Evolutionary conservation across 208 protist genomes (phyloP).

Genomic region (Trypanosoma theileri): DNA sequence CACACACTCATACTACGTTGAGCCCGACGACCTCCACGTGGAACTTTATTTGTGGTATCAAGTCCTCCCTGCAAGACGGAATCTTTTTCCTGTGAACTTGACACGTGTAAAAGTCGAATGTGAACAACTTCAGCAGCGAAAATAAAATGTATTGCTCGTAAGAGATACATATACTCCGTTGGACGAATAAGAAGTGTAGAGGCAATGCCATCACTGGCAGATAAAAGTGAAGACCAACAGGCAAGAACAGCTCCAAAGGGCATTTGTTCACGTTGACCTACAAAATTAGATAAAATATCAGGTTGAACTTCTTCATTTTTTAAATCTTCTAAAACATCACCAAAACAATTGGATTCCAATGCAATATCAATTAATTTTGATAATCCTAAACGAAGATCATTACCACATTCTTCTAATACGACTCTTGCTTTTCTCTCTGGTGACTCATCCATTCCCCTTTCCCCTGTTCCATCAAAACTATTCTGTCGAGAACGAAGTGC

Average conservation of each 20-base stretch:
- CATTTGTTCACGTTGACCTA: conserved; percentile 53
- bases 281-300: conserved; percentile 57
- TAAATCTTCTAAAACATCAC: conserved; percentile 27
- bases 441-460: neutral
- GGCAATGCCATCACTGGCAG: conserved; percentile 55
- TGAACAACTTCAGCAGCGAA: conserved; percentile 47
- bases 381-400: conserved; percentile 43
- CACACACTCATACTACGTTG: conserved; percentile 29
- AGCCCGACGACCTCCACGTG: neutral
- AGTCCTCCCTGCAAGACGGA: neutral
- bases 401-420: conserved; percentile 44
- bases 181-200: conserved; percentile 39
- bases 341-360: conserved; percentile 42
- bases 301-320: conserved; percentile 31
- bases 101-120: conserved; percentile 57
- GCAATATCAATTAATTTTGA: conserved; percentile 51
- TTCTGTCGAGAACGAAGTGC: neutral
- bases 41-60: neutral
- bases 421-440: conserved; percentile 32
- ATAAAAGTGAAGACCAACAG: conserved; percentile 54
- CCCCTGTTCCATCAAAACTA: neutral
- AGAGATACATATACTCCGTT: conserved; percentile 63
- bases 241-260: conserved; percentile 34
- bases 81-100: conserved; percentile 2
- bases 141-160: conserved; percentile 52